phyloP scores from a whole-genome alignment of 768 basidiomycete genomes.

The Calocera cornea region DNA sequence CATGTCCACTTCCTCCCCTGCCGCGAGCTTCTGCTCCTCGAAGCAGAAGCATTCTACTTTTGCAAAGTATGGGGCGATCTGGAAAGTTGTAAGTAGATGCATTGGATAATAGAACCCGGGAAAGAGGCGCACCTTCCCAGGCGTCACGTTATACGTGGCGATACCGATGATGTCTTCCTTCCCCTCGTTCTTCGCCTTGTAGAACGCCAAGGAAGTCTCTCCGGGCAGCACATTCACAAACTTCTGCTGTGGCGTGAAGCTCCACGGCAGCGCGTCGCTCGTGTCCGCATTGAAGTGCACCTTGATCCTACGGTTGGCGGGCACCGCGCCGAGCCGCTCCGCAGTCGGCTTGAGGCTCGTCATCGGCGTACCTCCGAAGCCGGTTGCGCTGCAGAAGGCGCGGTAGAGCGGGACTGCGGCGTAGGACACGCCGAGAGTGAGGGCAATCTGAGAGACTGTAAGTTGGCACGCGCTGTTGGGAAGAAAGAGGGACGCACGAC shows the following conservation, averaged over 20 bases:
- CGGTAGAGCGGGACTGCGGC: slow-evolving; percentile 95
- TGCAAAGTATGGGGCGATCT: slow-evolving; percentile 97
- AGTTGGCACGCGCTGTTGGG: not conserved
- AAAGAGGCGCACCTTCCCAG: slow-evolving; percentile 61
- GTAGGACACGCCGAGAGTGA: slow-evolving; percentile 77
- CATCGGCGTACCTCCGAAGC: slow-evolving; percentile 88
- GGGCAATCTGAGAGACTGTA: slow-evolving; percentile 43
- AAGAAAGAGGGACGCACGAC: slow-evolving; percentile 38
- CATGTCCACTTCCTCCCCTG: slow-evolving; percentile 95
- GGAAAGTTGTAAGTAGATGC: not conserved
- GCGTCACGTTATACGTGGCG: slow-evolving; percentile 97
- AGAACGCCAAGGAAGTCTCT: slow-evolving; percentile 92
- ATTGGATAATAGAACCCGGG: not conserved
- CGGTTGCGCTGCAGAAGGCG: slow-evolving; percentile 95
- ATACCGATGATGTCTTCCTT: slow-evolving; percentile 89
- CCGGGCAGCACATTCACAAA: slow-evolving; percentile 84
- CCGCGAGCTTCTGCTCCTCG: slow-evolving; percentile 90
- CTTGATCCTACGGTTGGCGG: slow-evolving; percentile 61
- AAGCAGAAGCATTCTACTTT: slow-evolving; percentile 99
- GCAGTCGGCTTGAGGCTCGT: slow-evolving; percentile 76
- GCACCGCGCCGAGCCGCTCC: slow-evolving; percentile 66
- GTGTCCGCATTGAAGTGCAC: slow-evolving; percentile 94
- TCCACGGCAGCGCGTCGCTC: slow-evolving; percentile 82
- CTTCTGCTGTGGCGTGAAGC: slow-evolving; percentile 81
- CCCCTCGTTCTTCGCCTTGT: slow-evolving; percentile 78